Percentiles rank a stretch among this genome's conserved stretches.
Evolutionary conservation across 2,329 filamentous ascomycete species (phyloP).

Genomic region (Fusarium floridanum): DNA sequence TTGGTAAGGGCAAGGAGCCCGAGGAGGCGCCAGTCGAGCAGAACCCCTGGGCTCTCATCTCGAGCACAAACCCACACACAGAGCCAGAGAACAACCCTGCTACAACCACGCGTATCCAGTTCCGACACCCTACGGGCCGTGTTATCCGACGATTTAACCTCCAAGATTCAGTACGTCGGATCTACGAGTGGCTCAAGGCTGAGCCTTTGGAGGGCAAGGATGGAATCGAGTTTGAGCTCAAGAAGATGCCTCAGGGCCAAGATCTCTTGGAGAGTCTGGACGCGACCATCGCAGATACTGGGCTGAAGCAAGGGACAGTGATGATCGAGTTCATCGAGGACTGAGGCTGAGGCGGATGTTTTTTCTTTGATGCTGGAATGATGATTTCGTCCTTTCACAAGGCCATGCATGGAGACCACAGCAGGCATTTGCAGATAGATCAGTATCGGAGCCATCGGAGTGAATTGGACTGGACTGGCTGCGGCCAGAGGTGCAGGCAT

Average conservation of each 20-base stretch:
- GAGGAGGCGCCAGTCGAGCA: slow-evolving; percentile 53
- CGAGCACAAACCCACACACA: slow-evolving; percentile 77
- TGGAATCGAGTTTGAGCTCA: slow-evolving; percentile 86
- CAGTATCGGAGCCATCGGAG: slow-evolving; percentile 36
- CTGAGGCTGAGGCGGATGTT: slow-evolving; percentile 32
- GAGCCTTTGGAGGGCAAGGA: slow-evolving; percentile 84
- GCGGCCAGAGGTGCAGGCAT: slow-evolving; percentile 19
- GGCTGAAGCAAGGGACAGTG: slow-evolving; percentile 91
- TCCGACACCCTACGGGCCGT: slow-evolving; percentile 85
- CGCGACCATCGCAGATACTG: slow-evolving; percentile 81
- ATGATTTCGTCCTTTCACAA: slow-evolving; percentile 30
- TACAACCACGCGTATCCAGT: slow-evolving; percentile 89
- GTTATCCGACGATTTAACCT: slow-evolving; percentile 88
- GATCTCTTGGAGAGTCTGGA: slow-evolving; percentile 85
- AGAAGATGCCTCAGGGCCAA: slow-evolving; percentile 80
- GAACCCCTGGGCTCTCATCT: slow-evolving; percentile 76
- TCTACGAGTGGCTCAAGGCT: slow-evolving; percentile 98
- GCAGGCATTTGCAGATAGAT: slow-evolving; percentile 40
- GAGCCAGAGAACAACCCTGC: slow-evolving; percentile 81
- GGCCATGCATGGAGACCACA: slow-evolving; percentile 27
- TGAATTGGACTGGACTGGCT: slow-evolving; percentile 34
- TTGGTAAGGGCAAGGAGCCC: slow-evolving; percentile 69
- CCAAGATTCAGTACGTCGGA: slow-evolving; percentile 80
- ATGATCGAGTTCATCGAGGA: slow-evolving; percentile 91
- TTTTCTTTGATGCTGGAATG: slow-evolving; percentile 2